Evolutionary conservation across 2,329 filamentous ascomycete genomes (phyloP).

Genomic region (Thermoascus crustaceus): DNA sequence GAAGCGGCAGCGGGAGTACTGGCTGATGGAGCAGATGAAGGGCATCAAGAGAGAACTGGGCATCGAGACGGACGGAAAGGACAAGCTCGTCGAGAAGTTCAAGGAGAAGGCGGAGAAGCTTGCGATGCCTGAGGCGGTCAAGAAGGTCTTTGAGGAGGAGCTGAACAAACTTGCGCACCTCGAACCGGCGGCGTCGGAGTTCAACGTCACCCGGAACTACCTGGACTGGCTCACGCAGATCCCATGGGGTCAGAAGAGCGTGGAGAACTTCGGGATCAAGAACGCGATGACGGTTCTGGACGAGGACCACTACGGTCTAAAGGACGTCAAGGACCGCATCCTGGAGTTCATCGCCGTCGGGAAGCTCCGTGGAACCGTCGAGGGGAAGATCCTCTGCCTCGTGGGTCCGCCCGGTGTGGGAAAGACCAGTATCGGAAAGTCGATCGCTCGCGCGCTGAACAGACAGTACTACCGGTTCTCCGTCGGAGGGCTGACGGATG

Average conservation of each 20-base stretch:
- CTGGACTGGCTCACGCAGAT: conserved; percentile 98
- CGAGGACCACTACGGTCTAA: conserved; percentile 91
- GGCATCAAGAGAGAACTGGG: conserved; percentile 91
- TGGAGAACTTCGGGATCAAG: conserved; percentile 92
- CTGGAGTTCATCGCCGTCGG: conserved; percentile 97
- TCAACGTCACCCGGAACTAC: conserved; percentile 97
- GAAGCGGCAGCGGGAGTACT: conserved; percentile 95
- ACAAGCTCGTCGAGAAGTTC: conserved; percentile 96
- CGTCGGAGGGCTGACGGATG: conserved; percentile 91
- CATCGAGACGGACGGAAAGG: conserved; percentile 95
- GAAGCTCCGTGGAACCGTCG: conserved; percentile 91
- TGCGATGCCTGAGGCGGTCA: conserved; percentile 92
- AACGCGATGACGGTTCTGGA: conserved; percentile 86
- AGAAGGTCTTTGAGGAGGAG: conserved; percentile 97
- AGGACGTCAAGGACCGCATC: conserved; percentile 98
- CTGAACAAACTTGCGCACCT: conserved; percentile 93
- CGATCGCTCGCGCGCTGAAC: conserved; percentile 88
- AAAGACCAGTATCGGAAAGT: conserved; percentile 98
- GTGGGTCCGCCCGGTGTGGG: conserved; percentile 95
- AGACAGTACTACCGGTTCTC: conserved; percentile 98
- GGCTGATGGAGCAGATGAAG: conserved; percentile 99
- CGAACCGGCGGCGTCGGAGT: conserved; percentile 92
- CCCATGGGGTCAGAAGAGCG: conserved; percentile 89
- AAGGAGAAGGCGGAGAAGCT: conserved; percentile 89
- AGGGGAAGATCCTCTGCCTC: conserved; percentile 97